A percentile compares a stretch with the other conserved stretches of the same genome.
These are phyloP conservation scores for Nymphaea colorata DNA, from an alignment of 164 flowering plant genomes.

Conservation along the genomic window DNA sequence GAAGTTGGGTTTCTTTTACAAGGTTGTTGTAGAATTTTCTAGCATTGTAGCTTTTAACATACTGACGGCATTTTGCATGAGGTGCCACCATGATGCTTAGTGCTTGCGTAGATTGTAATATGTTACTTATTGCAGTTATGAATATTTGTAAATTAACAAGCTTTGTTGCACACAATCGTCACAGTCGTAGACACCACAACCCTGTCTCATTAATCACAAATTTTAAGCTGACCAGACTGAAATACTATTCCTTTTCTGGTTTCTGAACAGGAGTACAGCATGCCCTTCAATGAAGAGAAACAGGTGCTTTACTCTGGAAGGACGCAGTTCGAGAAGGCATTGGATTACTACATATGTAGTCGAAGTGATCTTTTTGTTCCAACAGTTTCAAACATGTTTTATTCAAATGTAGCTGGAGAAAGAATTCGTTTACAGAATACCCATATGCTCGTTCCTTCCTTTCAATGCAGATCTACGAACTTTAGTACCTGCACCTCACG, in stretches of 20 bases:
- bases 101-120: too few relatives aligned
- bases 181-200: too few relatives aligned
- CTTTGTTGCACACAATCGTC: too few relatives aligned
- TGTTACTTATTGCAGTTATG: too few relatives aligned
- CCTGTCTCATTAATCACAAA: too few relatives aligned
- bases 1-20: too few relatives aligned
- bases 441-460: slow-evolving; percentile 1
- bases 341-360: neutral
- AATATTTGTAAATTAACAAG: too few relatives aligned
- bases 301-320: neutral
- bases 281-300: slow-evolving; percentile 3
- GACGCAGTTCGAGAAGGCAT: neutral
- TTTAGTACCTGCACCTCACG: neutral
- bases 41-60: too few relatives aligned
- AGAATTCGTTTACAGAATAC: slow-evolving; percentile 1
- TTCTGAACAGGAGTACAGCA: slow-evolving; percentile 2
- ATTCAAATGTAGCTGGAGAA: slow-evolving; percentile 2
- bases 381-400: neutral
- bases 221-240: neutral
- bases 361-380: slow-evolving; percentile 1
- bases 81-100: too few relatives aligned
- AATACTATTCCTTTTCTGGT: neutral
- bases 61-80: too few relatives aligned
- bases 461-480: neutral
- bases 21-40: too few relatives aligned